Percentiles rank a stretch among this genome's conserved stretches.
Conservation (phyloP, 2,329 filamentous ascomycete genomes). For the Arthrobotrys musiformis region DNA sequence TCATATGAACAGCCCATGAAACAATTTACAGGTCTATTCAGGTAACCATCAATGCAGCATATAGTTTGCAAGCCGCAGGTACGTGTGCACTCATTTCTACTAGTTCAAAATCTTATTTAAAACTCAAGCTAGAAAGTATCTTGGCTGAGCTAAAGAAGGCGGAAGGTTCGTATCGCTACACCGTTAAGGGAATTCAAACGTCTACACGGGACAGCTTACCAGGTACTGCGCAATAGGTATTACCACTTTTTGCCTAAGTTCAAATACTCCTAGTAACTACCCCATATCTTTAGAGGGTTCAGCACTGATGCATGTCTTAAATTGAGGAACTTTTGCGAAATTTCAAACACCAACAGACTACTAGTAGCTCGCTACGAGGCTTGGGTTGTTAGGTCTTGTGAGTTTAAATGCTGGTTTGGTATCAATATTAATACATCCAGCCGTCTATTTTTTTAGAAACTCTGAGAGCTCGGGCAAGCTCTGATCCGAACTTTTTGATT, state of each 20-base stretch:
- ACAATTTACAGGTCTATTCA: not conserved
- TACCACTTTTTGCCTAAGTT: not conserved
- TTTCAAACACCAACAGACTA: not conserved
- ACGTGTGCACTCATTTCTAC: not conserved
- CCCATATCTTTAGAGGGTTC: too few relatives aligned
- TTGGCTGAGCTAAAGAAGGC: not conserved
- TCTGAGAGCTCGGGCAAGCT: not conserved
- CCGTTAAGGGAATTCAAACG: not conserved
- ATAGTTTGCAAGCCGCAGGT: not conserved
- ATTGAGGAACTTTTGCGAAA: not conserved
- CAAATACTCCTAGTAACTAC: not conserved
- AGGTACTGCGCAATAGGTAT: constrained; percentile 5
- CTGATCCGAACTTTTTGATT: too few relatives aligned
- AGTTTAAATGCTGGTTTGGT: too few relatives aligned
- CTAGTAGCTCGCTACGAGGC: not conserved
- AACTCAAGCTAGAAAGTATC: not conserved
- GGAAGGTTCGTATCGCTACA: constrained; percentile 2
- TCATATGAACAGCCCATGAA: not conserved
- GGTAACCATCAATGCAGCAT: not conserved
- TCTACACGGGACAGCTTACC: not conserved
- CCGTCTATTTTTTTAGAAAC: not conserved
- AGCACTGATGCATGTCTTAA: not conserved
- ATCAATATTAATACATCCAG: not conserved
- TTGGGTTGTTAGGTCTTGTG: not conserved
- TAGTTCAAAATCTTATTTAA: not conserved